These are phyloP conservation scores for Kazachstania taianensis DNA, from an alignment of 805 yeast species.

Conservation along the genomic window DNA sequence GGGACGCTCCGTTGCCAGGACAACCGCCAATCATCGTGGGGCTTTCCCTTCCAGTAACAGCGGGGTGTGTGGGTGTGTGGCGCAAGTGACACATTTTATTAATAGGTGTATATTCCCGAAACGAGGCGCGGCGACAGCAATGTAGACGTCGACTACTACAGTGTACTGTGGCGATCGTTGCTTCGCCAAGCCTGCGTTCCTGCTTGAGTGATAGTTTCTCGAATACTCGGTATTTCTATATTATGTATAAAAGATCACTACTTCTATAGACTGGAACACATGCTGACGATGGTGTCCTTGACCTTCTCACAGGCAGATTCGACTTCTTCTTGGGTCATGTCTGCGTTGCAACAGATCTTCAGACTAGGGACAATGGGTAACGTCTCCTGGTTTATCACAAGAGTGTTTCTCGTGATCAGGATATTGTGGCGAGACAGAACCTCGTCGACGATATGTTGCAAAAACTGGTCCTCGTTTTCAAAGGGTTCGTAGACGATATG, in stretches of 20 bases:
- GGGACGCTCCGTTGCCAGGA: too few relatives aligned
- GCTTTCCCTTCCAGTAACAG: too few relatives aligned
- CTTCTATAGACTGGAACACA: slow-evolving; percentile 2
- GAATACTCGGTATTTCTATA: background rate
- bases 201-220: too few relatives aligned
- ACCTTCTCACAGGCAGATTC: slow-evolving; percentile 34
- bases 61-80: too few relatives aligned
- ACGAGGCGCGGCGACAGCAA: too few relatives aligned
- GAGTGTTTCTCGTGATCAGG: slow-evolving; percentile 54
- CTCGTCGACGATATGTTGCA: slow-evolving; percentile 57
- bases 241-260: too few relatives aligned
- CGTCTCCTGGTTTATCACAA: slow-evolving; percentile 61
- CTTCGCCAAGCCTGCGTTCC: too few relatives aligned
- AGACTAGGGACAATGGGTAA: slow-evolving; percentile 59
- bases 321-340: slow-evolving; percentile 37
- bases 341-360: slow-evolving; percentile 40
- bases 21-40: too few relatives aligned
- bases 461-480: slow-evolving; percentile 43
- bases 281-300: slow-evolving; percentile 20
- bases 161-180: too few relatives aligned
- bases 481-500: slow-evolving; percentile 29
- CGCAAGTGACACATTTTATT: too few relatives aligned
- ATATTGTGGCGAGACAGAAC: slow-evolving; percentile 42
- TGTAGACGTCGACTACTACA: too few relatives aligned
- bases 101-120: too few relatives aligned